phyloP scores from a whole-genome alignment of 768 basidiomycete species.

The Auriscalpium microsporum region DNA sequence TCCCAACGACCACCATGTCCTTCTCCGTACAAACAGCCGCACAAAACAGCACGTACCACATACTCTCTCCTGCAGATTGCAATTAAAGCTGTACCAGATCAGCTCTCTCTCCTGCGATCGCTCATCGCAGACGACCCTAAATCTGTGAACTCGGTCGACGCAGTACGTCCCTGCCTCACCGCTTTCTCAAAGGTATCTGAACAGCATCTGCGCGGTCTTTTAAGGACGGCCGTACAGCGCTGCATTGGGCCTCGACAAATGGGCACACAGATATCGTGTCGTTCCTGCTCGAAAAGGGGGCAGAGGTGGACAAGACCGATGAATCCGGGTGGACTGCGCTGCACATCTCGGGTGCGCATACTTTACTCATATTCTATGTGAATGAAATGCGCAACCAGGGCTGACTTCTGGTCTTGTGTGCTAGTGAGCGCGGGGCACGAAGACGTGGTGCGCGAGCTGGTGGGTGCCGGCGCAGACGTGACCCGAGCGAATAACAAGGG shows the following conservation, averaged over 20 bases:
- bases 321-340: conserved; percentile 68
- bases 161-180: conserved; percentile 30
- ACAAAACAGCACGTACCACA: neutral
- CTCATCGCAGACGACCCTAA: conserved; percentile 55
- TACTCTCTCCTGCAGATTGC: conserved; percentile 41
- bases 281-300: conserved; percentile 62
- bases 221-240: conserved; percentile 70
- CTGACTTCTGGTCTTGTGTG: conserved; percentile 9
- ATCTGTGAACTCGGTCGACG: conserved; percentile 53
- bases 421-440: conserved; percentile 78
- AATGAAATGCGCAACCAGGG: neutral
- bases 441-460: conserved; percentile 62
- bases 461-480: conserved; percentile 78
- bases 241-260: conserved; percentile 82
- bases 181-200: neutral
- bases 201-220: neutral
- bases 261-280: conserved; percentile 59
- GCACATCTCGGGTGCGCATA: conserved; percentile 60
- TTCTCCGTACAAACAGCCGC: neutral
- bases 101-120: conserved; percentile 59
- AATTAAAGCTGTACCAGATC: conserved; percentile 35
- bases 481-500: conserved; percentile 78
- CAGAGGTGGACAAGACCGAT: conserved; percentile 61
- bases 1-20: neutral
- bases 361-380: neutral